Percentiles rank a stretch among this genome's conserved stretches.
Evolutionary conservation across 2,329 filamentous ascomycete species (phyloP).

Genomic region (Neophaeococcomyces aloes): DNA sequence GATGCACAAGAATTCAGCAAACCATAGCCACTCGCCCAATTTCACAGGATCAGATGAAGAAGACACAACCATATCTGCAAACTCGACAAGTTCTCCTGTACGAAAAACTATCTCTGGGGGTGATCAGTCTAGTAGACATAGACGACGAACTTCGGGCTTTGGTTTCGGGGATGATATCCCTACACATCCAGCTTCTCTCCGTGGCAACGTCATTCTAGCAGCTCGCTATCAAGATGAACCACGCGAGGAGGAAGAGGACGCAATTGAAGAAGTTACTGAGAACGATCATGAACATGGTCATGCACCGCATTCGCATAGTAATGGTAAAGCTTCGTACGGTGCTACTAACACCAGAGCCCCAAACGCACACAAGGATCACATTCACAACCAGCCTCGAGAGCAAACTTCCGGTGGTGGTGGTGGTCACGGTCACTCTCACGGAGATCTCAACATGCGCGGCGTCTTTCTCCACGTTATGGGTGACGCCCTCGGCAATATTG

Average conservation of each 20-base stretch:
- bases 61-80: constrained; percentile 21
- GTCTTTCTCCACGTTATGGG: constrained; percentile 54
- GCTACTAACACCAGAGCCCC: constrained; percentile 16
- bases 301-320: constrained; percentile 14
- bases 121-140: constrained; percentile 35
- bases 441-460: constrained; percentile 86
- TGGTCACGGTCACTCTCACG: constrained; percentile 65
- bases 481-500: constrained; percentile 39
- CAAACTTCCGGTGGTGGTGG: constrained; percentile 35
- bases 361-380: constrained; percentile 56
- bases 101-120: constrained; percentile 22
- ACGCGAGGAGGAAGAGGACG: constrained; percentile 41
- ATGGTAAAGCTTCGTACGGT: constrained; percentile 13
- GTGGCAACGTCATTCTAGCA: constrained; percentile 86
- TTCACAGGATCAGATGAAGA: constrained; percentile 24
- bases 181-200: constrained; percentile 80
- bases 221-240: constrained; percentile 50
- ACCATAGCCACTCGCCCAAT: constrained; percentile 8
- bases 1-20: constrained; percentile 1
- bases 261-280: constrained; percentile 38
- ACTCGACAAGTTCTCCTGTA: constrained; percentile 19
- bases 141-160: constrained; percentile 49
- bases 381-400: constrained; percentile 66
- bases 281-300: constrained; percentile 22
- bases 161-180: constrained; percentile 58